Base-by-base conservation (phyloP, 306 rosid species). In the Senna tora region DNA sequence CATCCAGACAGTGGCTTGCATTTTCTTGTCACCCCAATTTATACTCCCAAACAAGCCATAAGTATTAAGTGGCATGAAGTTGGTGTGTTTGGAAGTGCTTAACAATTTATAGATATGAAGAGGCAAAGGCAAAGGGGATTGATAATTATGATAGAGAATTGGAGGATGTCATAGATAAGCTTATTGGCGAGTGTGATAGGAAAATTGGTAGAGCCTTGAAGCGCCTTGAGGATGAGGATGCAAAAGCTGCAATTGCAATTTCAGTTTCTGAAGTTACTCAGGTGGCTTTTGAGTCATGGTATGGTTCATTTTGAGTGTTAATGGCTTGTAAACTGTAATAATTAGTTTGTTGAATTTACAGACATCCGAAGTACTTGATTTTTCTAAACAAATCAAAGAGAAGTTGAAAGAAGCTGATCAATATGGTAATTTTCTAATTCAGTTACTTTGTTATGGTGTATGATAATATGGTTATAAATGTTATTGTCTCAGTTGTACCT, bases 141-240 rank as follows among this genome's bases (percentile, higher is more conserved):
- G 93, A 89, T 77, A 92, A 84, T 87, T 95, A 92, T 58, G 99
- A 95, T 25, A 83, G 97, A 69, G 99, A 92, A 70, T 87, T 95
- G 77, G 99, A 95, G 81, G 97, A 95, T 61, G 96, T 92, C 42
- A 91, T 95, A 56, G 97, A 95, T 65, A 93, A 92, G 84, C 97
- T 95, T 32, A 92, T 95, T 72, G 87, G 89, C 1, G 99, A 95
- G 85, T 95, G 99, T 78, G 97, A 95, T 79, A 82, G 97, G 79
- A 95, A 95, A 75, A 95, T 95, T 58, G 83, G 87, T 28, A 86
- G 97, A 75, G 99, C 99, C 41, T 89, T 95, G 39, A 92, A 88
- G 87, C 90, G 99, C n/a, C 97, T 95, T 4, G 97, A 95, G 85
- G 99, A 92, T 15, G 99, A 95, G 2, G 99, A 95, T 81, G 99